Conservation (phyloP, 2,329 filamentous ascomycete genomes). For the Colletotrichum sp. region DNA sequence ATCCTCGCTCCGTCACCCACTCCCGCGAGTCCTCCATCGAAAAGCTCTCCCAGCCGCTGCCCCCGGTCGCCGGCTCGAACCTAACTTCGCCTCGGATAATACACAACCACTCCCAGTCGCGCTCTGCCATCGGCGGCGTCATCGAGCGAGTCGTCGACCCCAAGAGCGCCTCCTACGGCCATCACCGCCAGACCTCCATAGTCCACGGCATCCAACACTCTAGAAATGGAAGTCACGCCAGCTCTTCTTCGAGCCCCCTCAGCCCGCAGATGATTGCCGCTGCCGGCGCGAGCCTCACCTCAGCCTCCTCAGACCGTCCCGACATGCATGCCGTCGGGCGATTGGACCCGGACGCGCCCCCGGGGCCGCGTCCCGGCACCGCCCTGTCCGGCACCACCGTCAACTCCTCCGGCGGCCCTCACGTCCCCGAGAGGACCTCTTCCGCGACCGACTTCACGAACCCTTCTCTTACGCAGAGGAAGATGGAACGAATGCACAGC, state of each 20-base stretch:
- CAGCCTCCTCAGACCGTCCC: constrained; percentile 49
- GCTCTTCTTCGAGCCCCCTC: constrained; percentile 81
- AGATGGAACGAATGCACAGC: constrained; percentile 66
- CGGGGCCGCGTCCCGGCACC: constrained; percentile 49
- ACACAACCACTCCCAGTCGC: constrained; percentile 45
- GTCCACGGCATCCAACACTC: constrained; percentile 95
- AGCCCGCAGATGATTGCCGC: constrained; percentile 86
- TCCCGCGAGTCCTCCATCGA: constrained; percentile 66
- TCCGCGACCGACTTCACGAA: constrained; percentile 51
- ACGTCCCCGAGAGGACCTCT: constrained; percentile 49
- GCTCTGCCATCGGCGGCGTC: constrained; percentile 45
- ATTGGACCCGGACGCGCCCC: constrained; percentile 47
- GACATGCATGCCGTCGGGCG: constrained; percentile 55
- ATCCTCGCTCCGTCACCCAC: constrained; percentile 49
- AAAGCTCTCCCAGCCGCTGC: constrained; percentile 45
- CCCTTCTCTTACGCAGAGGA: constrained; percentile 53
- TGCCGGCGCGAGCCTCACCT: constrained; percentile 56
- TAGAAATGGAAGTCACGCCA: constrained; percentile 85
- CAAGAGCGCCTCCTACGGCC: constrained; percentile 70
- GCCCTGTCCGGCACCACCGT: constrained; percentile 51
- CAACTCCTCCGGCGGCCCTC: constrained; percentile 26
- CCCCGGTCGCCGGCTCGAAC: constrained; percentile 23
- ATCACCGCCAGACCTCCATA: constrained; percentile 96
- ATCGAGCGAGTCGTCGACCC: constrained; percentile 61
- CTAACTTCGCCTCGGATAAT: constrained; percentile 38